Evolutionary conservation across 148 eudicot genomes (phyloP), one percentile per base, ranked within the genome.

Genomic region (Diospyros kaki): DNA sequence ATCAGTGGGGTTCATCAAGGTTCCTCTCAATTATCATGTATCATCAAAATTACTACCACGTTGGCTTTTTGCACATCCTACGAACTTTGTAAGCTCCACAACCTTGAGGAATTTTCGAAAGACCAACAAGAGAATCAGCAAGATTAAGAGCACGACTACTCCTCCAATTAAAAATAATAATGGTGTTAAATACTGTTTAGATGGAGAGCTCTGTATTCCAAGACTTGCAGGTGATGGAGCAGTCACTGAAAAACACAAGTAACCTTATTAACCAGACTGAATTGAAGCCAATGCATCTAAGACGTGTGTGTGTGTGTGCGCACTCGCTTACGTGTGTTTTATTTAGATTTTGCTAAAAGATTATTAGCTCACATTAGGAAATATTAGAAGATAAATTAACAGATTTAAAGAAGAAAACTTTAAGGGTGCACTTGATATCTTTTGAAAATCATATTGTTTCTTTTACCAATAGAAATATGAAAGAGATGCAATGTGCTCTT

Each of bases 81-180:
- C 18, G 11, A 73, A 54, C 40, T 48, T 65, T 68, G 64, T 77
- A 14, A 79, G 55, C 64, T 71, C 68, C 50, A 10, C 65, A 41
- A 78, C 71, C 58, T 53, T 77, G 68, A 82, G 28, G 51, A 74
- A 4, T 74, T 80, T 82, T 71, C 81, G 58, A 58, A 80, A 75
- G 73, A 82, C n/a, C 28, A 63, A 77, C 39, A 82, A 2, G 13
- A 82, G 80, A 73, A 85, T 72, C 73, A 82, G 58, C 73, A 85
- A 12, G 41, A 77, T 68, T 70, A 80, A 52, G 10, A 85, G 85
- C 59, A 80, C 63, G 40, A 82, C 63, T 52, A 77, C 1, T 50
- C 79, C 81, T n/a, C 88, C 88, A 42, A 85, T 82, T 66, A 85
- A 80, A 52, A 85, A 67, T 80, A 62, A 77, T 3, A 82, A 28